Conservation (phyloP, 805 yeast genomes). For the Saturnispora ahearnii region DNA sequence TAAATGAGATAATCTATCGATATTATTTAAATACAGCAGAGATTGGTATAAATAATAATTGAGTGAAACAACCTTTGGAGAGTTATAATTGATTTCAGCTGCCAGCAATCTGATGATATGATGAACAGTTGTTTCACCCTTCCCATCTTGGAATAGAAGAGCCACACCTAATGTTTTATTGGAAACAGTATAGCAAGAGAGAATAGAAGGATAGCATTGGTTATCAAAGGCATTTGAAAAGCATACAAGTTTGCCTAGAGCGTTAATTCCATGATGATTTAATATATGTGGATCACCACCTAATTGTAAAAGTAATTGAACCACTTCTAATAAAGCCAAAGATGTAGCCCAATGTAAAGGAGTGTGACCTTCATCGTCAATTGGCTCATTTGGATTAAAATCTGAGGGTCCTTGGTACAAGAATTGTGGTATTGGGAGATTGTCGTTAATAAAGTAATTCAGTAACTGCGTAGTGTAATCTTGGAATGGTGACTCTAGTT, state of each 20-base stretch:
- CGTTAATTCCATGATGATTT: constrained; percentile 55
- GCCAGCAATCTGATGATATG: constrained; percentile 4
- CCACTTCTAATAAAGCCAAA: constrained; percentile 56
- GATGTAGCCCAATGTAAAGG: constrained; percentile 83
- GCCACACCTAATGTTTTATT: background rate
- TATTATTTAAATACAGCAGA: background rate
- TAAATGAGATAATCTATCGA: background rate
- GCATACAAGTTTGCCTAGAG: constrained; percentile 57
- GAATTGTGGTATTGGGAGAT: constrained; percentile 29
- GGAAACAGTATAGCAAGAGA: constrained; percentile 28
- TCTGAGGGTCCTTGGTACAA: constrained; percentile 50
- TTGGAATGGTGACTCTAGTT: constrained; percentile 10
- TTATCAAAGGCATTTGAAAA: constrained; percentile 67
- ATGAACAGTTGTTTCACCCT: constrained; percentile 83
- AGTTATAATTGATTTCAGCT: background rate
- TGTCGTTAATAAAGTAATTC: constrained; percentile 45
- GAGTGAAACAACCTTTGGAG: constrained; percentile 3
- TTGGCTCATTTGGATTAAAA: constrained; percentile 55
- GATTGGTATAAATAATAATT: constrained; percentile 7
- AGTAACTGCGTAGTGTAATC: constrained; percentile 35
- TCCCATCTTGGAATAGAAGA: constrained; percentile 37
- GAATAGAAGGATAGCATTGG: constrained; percentile 47
- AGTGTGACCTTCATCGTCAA: constrained; percentile 76
- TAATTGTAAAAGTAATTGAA: constrained; percentile 45
- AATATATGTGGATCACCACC: constrained; percentile 52